phyloP scores from a whole-genome alignment of 2,329 filamentous ascomycete genomes.

The Apiospora sp. region DNA sequence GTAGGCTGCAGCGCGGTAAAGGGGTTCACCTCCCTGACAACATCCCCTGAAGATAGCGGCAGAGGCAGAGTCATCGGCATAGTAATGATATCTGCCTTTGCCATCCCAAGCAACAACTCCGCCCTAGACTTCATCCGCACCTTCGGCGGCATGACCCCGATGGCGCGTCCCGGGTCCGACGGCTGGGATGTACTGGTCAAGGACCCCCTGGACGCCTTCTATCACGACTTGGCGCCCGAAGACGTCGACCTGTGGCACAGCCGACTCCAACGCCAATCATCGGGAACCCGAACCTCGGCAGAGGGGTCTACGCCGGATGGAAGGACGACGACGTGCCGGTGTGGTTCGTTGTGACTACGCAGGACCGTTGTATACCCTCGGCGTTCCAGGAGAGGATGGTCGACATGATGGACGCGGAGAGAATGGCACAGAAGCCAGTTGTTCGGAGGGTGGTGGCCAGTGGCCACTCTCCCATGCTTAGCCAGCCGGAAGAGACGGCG shows the following conservation, averaged over 20 bases:
- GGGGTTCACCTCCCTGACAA: neutral
- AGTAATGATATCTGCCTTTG: neutral
- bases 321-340: neutral
- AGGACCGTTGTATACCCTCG: neutral
- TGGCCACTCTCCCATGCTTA: slow-evolving; percentile 9
- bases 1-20: slow-evolving; percentile 1
- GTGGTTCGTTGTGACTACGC: neutral
- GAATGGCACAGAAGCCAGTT: neutral
- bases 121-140: neutral
- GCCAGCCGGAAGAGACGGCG: neutral
- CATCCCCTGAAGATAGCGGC: neutral
- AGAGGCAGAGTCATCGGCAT: neutral
- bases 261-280: neutral
- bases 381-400: neutral
- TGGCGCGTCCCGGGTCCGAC: neutral
- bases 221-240: neutral
- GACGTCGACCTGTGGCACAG: neutral
- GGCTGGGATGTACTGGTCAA: neutral
- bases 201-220: neutral
- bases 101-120: neutral
- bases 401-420: neutral
- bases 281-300: neutral
- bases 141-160: neutral
- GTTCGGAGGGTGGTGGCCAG: neutral
- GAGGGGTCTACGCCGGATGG: slow-evolving; percentile 2